phyloP scores from a whole-genome alignment of 495 filamentous ascomycete species.

The Filosporella fistucella region DNA sequence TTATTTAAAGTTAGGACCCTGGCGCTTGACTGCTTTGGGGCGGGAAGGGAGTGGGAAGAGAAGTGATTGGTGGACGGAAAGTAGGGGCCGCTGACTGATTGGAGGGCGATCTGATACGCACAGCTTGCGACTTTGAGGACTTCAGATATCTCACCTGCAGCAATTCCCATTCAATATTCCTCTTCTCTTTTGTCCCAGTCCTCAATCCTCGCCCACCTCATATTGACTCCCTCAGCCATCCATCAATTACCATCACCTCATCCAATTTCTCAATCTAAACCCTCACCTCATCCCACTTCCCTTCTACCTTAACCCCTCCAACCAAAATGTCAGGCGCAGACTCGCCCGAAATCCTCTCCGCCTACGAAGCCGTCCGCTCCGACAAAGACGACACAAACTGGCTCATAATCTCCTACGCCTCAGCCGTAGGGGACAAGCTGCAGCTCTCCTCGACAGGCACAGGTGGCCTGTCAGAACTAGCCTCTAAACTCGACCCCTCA shows the following conservation, averaged over 20 bases:
- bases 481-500: conserved; percentile 30
- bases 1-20: no score
- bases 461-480: conserved; percentile 47
- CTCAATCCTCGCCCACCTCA: no score
- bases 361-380: conserved; percentile 34
- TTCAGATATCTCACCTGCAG: no score
- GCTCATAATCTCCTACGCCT: conserved; percentile 51
- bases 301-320: not conserved
- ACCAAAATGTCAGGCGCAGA: conserved; percentile 23
- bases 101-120: no score
- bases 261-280: not conserved
- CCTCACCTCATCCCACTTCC: not conserved
- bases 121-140: no score
- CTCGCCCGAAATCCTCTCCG: conserved; percentile 22
- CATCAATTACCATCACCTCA: not conserved
- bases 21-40: no score
- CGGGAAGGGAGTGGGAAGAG: no score
- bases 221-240: not conserved
- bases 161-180: no score
- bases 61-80: no score
- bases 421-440: conserved; percentile 39
- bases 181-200: no score
- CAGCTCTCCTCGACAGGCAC: conserved; percentile 39
- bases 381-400: conserved; percentile 53
- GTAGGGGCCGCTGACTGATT: no score